These are phyloP conservation scores for Huiozyma sinensis DNA, from an alignment of 805 yeast species.

Conservation along the genomic window DNA sequence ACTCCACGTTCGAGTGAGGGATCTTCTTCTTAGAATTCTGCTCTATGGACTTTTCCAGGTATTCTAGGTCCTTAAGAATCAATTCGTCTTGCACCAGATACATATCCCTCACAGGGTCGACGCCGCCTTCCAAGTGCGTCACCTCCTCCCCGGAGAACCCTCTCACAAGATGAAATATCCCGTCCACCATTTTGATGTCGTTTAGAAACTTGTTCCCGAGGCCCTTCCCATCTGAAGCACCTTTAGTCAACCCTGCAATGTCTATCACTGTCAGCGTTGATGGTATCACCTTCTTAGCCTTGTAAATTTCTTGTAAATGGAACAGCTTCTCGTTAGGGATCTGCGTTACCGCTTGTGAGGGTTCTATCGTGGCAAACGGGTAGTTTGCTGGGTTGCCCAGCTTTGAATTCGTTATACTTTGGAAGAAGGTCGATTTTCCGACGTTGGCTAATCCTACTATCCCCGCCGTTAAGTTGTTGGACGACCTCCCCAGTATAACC, in stretches of 20 bases:
- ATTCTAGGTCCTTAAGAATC: constrained; percentile 68
- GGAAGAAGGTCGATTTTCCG: constrained; percentile 96
- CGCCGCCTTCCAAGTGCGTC: constrained; percentile 62
- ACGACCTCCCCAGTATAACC: constrained; percentile 70
- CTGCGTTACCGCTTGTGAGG: constrained; percentile 64
- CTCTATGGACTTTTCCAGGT: constrained; percentile 49
- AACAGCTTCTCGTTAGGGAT: constrained; percentile 59
- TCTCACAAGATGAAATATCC: constrained; percentile 69
- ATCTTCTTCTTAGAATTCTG: constrained; percentile 1
- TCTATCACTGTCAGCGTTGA: constrained; percentile 63
- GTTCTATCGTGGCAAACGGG: constrained; percentile 87
- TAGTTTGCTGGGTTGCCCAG: constrained; percentile 96
- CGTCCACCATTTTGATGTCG: constrained; percentile 72
- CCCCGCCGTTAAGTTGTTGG: constrained; percentile 65
- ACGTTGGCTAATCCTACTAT: constrained; percentile 92
- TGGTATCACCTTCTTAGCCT: constrained; percentile 53
- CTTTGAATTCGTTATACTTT: constrained; percentile 87
- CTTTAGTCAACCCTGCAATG: constrained; percentile 74
- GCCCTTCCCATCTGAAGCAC: constrained; percentile 79
- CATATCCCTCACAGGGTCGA: constrained; percentile 66
- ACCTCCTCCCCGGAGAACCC: constrained; percentile 68
- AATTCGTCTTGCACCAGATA: constrained; percentile 67
- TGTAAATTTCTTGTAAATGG: constrained; percentile 43
- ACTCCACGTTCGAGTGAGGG: constrained; percentile 30
- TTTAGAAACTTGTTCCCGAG: constrained; percentile 72